Evolutionary conservation across 139 green algal genomes (phyloP), one percentile per base, ranked within the genome.

Genomic region (Chlorella sp.): DNA sequence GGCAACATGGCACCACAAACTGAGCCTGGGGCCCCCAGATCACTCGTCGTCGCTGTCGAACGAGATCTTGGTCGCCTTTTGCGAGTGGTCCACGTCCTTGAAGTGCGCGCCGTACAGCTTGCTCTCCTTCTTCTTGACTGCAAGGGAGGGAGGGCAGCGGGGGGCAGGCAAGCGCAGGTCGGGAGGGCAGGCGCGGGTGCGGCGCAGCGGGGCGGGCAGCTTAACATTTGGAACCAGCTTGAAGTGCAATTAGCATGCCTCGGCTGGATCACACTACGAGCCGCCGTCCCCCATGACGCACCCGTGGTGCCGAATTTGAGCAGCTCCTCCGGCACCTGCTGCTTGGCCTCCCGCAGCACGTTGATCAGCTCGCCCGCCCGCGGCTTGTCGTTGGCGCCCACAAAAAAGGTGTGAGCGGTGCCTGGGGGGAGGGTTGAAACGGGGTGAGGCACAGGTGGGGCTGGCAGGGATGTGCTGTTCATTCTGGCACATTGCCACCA

Each of bases 301-400:
- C 80, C 80, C 1, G 95, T 92, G 36, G 95, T 98, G 40, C 96
- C 97, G 87, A 99, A 99, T 54, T 92, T 91, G 58, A 98, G 88
- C 84, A 99, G 91, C 36, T 92, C 93, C 20, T 92, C 85, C 0
- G 96, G 96, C 69, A 99, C 96, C 67, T n/a, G 62, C 87, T 98
- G 95, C 62, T 92, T 91, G 1, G 96, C 97, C 86, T 99, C 95
- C 0, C 92, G 87, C 90, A 99, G 87, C 85, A 99, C 96, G 88
- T 99, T 99, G 86, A 98, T 96, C 32, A 99, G 92, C 95, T 99
- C 96, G 7, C 96, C 96, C 17, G 96, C 93, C 0, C 95, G 90
- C 38, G 94, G 80, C 91, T 95, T 95, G 91, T 97, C 94, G 62
- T 89, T 89, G 24, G 76, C 86, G 1, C 87, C 89, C 54, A 90